phyloP scores from a whole-genome alignment of 768 basidiomycete genomes.

The Tephrocybe sp. region DNA sequence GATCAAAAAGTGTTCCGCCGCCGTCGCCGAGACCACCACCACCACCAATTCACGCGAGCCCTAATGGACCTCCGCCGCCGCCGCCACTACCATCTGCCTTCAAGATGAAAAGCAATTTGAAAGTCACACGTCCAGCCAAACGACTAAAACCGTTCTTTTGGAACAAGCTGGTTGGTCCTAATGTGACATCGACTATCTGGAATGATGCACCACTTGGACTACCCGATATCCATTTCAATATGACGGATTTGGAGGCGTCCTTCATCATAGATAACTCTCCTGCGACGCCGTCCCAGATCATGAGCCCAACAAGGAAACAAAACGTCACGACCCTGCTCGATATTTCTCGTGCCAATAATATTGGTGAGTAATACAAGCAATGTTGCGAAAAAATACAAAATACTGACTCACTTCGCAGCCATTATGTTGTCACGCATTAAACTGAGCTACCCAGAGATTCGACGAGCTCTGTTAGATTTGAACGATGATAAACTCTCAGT shows the following conservation, averaged over 20 bases:
- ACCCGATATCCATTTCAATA: conserved; percentile 41
- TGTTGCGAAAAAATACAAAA: neutral
- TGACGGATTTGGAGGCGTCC: conserved; percentile 71
- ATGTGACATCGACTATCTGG: conserved; percentile 64
- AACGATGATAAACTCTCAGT: conserved; percentile 65
- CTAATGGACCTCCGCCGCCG: conserved; percentile 23
- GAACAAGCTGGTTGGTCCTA: conserved; percentile 64
- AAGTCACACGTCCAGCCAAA: conserved; percentile 44
- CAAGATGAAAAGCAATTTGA: conserved; percentile 27
- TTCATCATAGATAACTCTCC: conserved; percentile 59
- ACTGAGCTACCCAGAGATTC: conserved; percentile 59
- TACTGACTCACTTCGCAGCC: conserved; percentile 37
- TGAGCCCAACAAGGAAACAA: conserved; percentile 47
- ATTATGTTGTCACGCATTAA: conserved; percentile 85
- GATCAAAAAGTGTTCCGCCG: conserved; percentile 20
- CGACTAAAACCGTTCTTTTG: conserved; percentile 87
- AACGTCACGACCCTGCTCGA: conserved; percentile 71
- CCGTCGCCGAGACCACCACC: conserved; percentile 36
- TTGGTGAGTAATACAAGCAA: conserved; percentile 45
- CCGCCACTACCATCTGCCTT: conserved; percentile 37
- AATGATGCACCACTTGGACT: conserved; percentile 39
- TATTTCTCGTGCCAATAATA: conserved; percentile 80
- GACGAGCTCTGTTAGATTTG: conserved; percentile 66
- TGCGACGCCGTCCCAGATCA: conserved; percentile 38
- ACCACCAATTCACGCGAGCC: conserved; percentile 25